phyloP scores from a whole-genome alignment of 192 early-diverging fungal genomes.

The Podila clonocystis region DNA sequence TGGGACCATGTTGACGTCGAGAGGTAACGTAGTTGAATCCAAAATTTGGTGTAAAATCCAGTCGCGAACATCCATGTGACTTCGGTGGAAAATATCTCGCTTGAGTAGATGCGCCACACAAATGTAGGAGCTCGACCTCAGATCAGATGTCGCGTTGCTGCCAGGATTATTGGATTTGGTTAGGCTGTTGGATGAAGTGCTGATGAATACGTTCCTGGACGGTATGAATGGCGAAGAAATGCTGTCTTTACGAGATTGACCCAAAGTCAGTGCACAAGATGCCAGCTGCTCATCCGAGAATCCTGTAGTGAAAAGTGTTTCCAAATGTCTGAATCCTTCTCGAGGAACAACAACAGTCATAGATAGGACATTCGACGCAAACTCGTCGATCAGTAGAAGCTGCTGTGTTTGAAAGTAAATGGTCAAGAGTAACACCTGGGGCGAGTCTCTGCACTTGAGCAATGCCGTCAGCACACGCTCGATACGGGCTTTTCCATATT shows the following conservation, averaged over 20 bases:
- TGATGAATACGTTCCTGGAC: not conserved
- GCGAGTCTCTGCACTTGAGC: conserved; percentile 25
- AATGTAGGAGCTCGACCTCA: conserved; percentile 31
- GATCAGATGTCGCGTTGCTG: not conserved
- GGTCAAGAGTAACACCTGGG: conserved; percentile 20
- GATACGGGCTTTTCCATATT: conserved; percentile 17
- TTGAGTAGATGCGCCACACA: conserved; percentile 28
- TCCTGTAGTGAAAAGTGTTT: conserved; percentile 11
- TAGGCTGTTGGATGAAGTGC: not conserved
- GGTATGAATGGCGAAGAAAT: no score
- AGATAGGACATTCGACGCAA: conserved; percentile 30
- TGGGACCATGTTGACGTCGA: conserved; percentile 46
- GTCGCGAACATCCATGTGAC: conserved; percentile 26
- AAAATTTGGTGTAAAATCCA: conserved; percentile 42
- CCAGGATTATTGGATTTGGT: not conserved
- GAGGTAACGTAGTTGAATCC: conserved; percentile 20
- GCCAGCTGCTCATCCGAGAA: conserved; percentile 31
- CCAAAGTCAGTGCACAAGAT: conserved; percentile 31
- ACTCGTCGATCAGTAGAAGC: conserved; percentile 30
- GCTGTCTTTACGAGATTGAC: not conserved
- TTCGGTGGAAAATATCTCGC: conserved; percentile 31
- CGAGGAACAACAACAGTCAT: conserved; percentile 40
- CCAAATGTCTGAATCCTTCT: conserved; percentile 26
- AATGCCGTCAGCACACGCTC: conserved; percentile 27
- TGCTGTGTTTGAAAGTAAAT: conserved; percentile 30